Base-by-base conservation (phyloP, 2,329 filamentous ascomycete species). In the Neonectria punicea region DNA sequence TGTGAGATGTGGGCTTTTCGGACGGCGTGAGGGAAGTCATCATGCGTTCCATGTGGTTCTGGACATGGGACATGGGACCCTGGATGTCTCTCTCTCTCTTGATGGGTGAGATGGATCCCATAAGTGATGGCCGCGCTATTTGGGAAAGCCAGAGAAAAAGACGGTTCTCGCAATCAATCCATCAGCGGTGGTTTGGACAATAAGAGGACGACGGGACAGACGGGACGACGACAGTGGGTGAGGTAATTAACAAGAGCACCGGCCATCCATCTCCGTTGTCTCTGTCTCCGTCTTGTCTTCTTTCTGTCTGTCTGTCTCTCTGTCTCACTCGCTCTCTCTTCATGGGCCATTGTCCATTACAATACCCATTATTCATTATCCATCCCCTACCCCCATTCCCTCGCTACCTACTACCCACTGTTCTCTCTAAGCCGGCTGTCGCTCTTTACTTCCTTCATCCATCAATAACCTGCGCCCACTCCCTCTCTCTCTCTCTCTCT, bases 231-330 rank as follows among this genome's bases (percentile, higher is more conserved):
- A 51, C 30, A 3, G 30, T 30, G 28, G n/a, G 16, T 51, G 47
- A 51, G 49, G 49, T 34, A 51, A 51, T 51, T 34, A 51, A 11
- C 22, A 51, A 20, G 47, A 14, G 47, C 47, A 20, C n/a, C 47
- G 16, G 28, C 47, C n/a, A 7, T 25, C 16, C 39, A 2, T 47
- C 44, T 28, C 11, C 14, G 18, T 43, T 43, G 16, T 18, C 5
- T 43, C 39, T 9, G 9, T 18, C 36, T 8, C 39, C 22, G 22
- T 14, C 44, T 49, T 16, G 14, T 16, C 22, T 25, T n/a, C 3
- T 11, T n/a, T 25, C 30, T 30, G 30, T 30, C 25, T 47, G 10
- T 25, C 20, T 20, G 4, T 47, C 20, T 47, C 2, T 22, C 43
- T 18, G 7, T 46, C 18, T 11, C 3, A 22, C 22, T 25, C 43